Conservation (phyloP, 2,329 filamentous ascomycete genomes). For the Cylindrodendrum hubeiense region DNA sequence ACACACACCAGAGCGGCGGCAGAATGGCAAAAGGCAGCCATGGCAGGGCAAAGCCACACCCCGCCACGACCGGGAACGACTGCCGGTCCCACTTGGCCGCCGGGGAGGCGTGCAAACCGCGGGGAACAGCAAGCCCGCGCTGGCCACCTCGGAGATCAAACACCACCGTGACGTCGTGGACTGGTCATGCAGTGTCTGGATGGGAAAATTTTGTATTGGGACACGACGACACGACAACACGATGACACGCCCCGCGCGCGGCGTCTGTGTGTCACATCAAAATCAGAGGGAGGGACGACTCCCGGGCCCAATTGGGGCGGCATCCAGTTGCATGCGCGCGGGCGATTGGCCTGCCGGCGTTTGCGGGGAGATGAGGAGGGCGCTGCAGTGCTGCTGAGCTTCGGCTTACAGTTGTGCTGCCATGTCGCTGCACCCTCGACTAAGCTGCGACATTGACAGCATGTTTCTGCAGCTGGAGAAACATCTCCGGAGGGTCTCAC, state of each 20-base stretch:
- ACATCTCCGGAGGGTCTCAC: constrained; percentile 31
- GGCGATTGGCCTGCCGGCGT: background rate
- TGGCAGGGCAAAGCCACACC: constrained; percentile 19
- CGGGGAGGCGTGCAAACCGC: constrained; percentile 4
- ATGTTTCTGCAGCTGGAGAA: constrained; percentile 26
- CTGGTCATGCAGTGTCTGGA: background rate
- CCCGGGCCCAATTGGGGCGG: background rate
- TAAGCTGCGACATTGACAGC: constrained; percentile 18
- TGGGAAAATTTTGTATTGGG: background rate
- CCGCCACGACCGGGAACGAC: constrained; percentile 40
- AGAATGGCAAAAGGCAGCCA: background rate
- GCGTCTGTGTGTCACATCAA: background rate
- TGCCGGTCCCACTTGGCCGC: constrained; percentile 36
- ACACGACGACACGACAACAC: no score
- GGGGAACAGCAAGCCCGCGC: constrained; percentile 15
- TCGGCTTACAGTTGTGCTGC: background rate
- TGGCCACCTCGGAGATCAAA: constrained; percentile 25
- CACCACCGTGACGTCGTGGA: constrained; percentile 21
- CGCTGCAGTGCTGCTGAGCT: background rate
- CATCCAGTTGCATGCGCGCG: background rate
- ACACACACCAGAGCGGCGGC: background rate
- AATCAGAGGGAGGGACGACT: background rate
- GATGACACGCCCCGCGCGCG: no score
- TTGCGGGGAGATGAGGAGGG: background rate
- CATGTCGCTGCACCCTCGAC: background rate